Evolutionary conservation across 805 yeast genomes (phyloP), one percentile per base, ranked within the genome.

Genomic region (Diddensiella caesifluorescens): DNA sequence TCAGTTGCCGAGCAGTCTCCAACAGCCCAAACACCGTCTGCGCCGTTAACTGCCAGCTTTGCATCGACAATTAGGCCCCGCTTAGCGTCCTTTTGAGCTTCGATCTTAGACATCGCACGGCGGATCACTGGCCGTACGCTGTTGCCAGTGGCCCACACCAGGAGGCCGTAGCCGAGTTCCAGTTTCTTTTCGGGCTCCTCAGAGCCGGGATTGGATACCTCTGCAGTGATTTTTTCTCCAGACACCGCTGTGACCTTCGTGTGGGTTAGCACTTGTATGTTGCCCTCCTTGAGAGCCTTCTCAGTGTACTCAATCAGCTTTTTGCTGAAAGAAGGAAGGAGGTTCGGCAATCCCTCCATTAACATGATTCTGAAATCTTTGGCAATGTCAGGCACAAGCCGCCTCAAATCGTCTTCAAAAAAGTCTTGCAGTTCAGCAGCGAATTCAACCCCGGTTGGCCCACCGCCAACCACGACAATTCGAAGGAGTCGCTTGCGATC

Each of bases 141-240:
- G 64, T 88, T 87, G 67, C 97, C 97, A 48, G 95, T 88, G 44
- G 96, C 96, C 97, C 97, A 88, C 50, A 88, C 92, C 53, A 88
- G 73, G 54, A 86, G 72, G 60, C 97, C 97, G 61, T 88, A 88
- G 35, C 95, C 95, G 54, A 88, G 70, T 45, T 73, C 79, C 22
- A 67, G 64, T 29, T 68, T 59, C 56, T 74, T 75, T 47, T 79
- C 67, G 5, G 79, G 59, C 16, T 92, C 95, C 50, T 79, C 79
- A 28, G 75, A 72, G n/a, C n/a, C n/a, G n/a, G n/a, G n/a, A 29
- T 71, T 66, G 53, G 82, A 83, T 42, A 70, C 76, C 55, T 73
- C 75, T 26, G 89, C 94, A 51, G 73, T 70, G 53, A 88, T 85
- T 40, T 70, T 67, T 54, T 74, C 76, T 47, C 71, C 78, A 57